These are phyloP conservation scores for Clarireedia paspali DNA, from an alignment of 2,329 filamentous ascomycete species.

Conservation along the genomic window DNA sequence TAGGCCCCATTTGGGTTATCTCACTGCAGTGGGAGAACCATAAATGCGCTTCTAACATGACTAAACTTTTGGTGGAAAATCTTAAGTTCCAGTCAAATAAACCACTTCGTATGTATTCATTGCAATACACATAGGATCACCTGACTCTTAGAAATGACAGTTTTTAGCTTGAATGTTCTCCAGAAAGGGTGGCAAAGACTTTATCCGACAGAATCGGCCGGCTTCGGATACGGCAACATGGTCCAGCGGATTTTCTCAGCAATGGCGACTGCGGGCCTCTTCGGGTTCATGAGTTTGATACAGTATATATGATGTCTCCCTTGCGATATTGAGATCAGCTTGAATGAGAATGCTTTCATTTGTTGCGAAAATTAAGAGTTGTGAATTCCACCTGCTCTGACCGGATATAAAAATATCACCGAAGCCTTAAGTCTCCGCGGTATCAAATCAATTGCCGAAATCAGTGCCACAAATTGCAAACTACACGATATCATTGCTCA, in stretches of 20 bases:
- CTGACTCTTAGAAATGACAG: no score
- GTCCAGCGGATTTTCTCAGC: no score
- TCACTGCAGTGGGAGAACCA: no score
- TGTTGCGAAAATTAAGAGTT: neutral
- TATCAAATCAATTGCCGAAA: neutral
- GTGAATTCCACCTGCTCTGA: neutral
- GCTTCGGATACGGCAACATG: neutral
- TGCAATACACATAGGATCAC: no score
- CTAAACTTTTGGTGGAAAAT: no score
- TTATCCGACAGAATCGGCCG: slow-evolving; percentile 5
- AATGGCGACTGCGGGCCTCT: no score
- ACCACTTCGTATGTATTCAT: no score
- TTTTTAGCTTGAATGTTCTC: neutral
- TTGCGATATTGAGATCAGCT: no score
- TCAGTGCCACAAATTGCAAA: neutral
- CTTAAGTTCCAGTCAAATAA: no score
- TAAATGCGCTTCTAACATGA: no score
- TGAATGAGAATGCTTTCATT: no score
- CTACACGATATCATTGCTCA: neutral
- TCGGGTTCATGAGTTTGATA: neutral
- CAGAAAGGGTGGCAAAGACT: slow-evolving; percentile 4
- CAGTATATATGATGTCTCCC: neutral
- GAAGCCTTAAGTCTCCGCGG: neutral
- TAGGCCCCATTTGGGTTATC: no score
- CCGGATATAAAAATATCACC: slow-evolving; percentile 3